Percentiles rank a stretch among this genome's conserved stretches.
phyloP scores from a whole-genome alignment of 1,284 basidiomycete genomes.

The Athelia psychrophila region DNA sequence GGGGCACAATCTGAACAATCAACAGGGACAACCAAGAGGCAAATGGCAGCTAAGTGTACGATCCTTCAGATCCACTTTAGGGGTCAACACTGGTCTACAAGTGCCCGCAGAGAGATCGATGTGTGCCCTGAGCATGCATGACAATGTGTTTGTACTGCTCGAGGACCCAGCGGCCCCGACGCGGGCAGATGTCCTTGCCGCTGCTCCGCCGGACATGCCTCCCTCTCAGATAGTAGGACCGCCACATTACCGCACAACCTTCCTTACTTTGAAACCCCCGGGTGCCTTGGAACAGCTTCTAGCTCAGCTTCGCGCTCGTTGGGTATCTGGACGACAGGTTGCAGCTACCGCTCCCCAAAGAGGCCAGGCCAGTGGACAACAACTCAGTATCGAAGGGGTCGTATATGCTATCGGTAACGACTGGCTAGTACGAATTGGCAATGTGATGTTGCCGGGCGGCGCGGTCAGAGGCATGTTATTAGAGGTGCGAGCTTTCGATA shows the following conservation, averaged over 20 bases:
- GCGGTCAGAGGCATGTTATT: constrained; percentile 75
- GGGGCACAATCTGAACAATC: constrained; percentile 2
- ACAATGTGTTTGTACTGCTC: constrained; percentile 72
- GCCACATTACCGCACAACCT: constrained; percentile 69
- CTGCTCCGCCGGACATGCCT: constrained; percentile 36
- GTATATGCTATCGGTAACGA: constrained; percentile 72
- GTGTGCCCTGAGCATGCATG: constrained; percentile 71
- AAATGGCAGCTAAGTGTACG: constrained; percentile 68
- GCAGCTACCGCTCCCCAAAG: constrained; percentile 37
- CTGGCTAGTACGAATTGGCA: constrained; percentile 77
- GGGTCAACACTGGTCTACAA: constrained; percentile 46
- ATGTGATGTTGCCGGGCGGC: constrained; percentile 72
- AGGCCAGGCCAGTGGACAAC: constrained; percentile 44
- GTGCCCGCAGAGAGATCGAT: constrained; percentile 62
- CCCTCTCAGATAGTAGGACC: constrained; percentile 41
- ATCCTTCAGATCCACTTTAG: constrained; percentile 68
- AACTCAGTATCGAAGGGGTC: constrained; percentile 63
- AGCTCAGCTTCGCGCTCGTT: constrained; percentile 65
- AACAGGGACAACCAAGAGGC: constrained; percentile 52
- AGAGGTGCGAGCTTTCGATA: constrained; percentile 46
- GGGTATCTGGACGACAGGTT: constrained; percentile 66
- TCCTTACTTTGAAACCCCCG: constrained; percentile 68
- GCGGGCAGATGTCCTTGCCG: constrained; percentile 53
- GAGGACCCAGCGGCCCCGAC: constrained; percentile 71
- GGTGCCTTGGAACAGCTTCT: constrained; percentile 70